Conservation (phyloP, 1,284 basidiomycete genomes). For the Sporisorium iseilematis-ciliati region DNA sequence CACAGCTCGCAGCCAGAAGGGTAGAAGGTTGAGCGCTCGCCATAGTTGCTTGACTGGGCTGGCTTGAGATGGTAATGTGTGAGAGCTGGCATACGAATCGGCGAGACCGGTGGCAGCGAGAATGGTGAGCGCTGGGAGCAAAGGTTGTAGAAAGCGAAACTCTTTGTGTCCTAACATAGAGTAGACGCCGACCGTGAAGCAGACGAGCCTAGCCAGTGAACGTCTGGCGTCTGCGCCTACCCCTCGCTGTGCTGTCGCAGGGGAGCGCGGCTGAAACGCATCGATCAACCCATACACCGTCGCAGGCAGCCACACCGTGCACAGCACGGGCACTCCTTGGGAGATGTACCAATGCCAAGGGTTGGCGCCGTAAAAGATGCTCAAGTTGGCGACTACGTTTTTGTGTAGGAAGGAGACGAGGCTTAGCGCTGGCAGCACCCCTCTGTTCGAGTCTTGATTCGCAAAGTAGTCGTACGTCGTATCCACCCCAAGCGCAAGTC, state of each 20-base stretch:
- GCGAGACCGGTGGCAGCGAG: constrained; percentile 73
- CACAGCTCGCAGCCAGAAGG: constrained; percentile 27
- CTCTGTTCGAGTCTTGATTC: constrained; percentile 47
- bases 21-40: constrained; percentile 22
- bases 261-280: neutral
- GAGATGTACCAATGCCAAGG: constrained; percentile 89
- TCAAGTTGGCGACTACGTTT: constrained; percentile 77
- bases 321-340: constrained; percentile 85
- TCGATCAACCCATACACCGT: constrained; percentile 75
- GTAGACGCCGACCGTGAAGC: constrained; percentile 44
- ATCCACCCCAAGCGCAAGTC: constrained; percentile 75
- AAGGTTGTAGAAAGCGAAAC: constrained; percentile 93
- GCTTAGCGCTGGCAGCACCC: constrained; percentile 76
- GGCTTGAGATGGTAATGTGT: neutral
- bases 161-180: constrained; percentile 77
- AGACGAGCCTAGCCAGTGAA: constrained; percentile 30
- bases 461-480: constrained; percentile 76
- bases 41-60: constrained; percentile 15
- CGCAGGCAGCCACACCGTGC: constrained; percentile 80
- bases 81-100: constrained; percentile 15
- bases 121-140: constrained; percentile 86
- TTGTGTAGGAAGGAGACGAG: constrained; percentile 83
- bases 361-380: constrained; percentile 92
- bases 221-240: constrained; percentile 8
- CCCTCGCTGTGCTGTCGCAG: neutral